Conservation (phyloP, 805 yeast species). For the Ogataea populi-albae region DNA sequence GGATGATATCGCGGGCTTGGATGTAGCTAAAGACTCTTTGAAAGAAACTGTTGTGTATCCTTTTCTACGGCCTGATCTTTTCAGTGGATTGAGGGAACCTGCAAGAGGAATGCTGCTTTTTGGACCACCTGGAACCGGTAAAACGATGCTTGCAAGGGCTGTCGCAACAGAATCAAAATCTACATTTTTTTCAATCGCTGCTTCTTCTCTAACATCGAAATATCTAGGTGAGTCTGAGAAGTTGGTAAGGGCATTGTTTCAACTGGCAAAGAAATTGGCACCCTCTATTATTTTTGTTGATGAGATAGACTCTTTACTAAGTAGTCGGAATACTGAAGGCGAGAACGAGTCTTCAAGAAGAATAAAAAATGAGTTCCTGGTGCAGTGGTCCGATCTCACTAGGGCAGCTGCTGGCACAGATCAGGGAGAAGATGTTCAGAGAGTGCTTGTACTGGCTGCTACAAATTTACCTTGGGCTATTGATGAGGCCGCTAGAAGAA, state of each 20-base stretch:
- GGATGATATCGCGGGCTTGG: conserved; percentile 94
- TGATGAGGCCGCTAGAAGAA: conserved; percentile 93
- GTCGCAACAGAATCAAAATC: conserved; percentile 95
- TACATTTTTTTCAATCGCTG: conserved; percentile 87
- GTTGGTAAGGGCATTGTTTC: conserved; percentile 82
- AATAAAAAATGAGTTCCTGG: conserved; percentile 87
- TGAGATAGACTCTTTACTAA: conserved; percentile 88
- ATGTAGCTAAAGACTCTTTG: conserved; percentile 79
- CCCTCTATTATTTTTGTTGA: conserved; percentile 95
- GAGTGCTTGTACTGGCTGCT: conserved; percentile 91
- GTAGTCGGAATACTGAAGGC: conserved; percentile 69
- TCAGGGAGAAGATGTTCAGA: conserved; percentile 45
- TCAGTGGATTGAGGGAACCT: conserved; percentile 88
- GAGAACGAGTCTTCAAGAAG: conserved; percentile 83
- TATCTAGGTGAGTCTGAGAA: conserved; percentile 93
- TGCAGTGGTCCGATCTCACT: conserved; percentile 92
- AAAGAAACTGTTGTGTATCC: conserved; percentile 97
- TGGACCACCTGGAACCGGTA: conserved; percentile 99
- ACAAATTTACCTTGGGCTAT: conserved; percentile 96
- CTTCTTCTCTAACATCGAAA: conserved; percentile 85
- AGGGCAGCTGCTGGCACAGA: conserved; percentile 81
- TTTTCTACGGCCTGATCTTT: conserved; percentile 87
- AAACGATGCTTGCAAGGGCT: conserved; percentile 94
- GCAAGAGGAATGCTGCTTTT: conserved; percentile 93
- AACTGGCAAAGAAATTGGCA: conserved; percentile 77